These are phyloP conservation scores for Saturnispora besseyi DNA, from an alignment of 805 yeast genomes.

Conservation along the genomic window DNA sequence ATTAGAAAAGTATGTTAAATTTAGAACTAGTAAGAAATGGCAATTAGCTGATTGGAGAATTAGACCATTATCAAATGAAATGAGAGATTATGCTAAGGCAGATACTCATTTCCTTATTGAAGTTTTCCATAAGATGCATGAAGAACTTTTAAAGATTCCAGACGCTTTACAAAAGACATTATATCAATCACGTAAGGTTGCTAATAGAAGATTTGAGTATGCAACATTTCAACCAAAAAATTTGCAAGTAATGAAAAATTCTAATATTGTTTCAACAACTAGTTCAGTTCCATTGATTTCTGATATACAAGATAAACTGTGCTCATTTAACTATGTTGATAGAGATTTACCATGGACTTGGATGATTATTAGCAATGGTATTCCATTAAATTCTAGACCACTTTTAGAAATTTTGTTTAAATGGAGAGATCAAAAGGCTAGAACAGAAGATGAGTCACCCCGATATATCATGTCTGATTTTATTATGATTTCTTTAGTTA, in stretches of 20 bases:
- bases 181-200: constrained; percentile 67
- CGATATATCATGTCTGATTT: constrained; percentile 81
- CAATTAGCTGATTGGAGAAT: constrained; percentile 96
- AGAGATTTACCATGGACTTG: constrained; percentile 58
- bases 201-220: constrained; percentile 74
- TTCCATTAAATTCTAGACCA: constrained; percentile 44
- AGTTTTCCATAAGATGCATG: constrained; percentile 67
- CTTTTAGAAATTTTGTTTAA: constrained; percentile 53
- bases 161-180: constrained; percentile 49
- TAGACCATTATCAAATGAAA: constrained; percentile 68
- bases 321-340: constrained; percentile 36
- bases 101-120: constrained; percentile 88
- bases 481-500: constrained; percentile 48
- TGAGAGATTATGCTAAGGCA: constrained; percentile 83
- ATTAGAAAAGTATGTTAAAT: constrained; percentile 69
- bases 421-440: constrained; percentile 80
- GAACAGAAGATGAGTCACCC: constrained; percentile 73
- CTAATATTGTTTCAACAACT: constrained; percentile 23
- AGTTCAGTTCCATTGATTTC: constrained; percentile 23
- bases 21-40: constrained; percentile 86
- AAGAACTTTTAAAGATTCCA: constrained; percentile 43
- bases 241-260: constrained; percentile 12
- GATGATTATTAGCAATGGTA: constrained; percentile 54
- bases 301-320: constrained; percentile 23
- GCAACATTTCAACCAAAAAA: constrained; percentile 48